phyloP scores from a whole-genome alignment of 2,329 filamentous ascomycete species.

The Decorospora gaudefroyi region DNA sequence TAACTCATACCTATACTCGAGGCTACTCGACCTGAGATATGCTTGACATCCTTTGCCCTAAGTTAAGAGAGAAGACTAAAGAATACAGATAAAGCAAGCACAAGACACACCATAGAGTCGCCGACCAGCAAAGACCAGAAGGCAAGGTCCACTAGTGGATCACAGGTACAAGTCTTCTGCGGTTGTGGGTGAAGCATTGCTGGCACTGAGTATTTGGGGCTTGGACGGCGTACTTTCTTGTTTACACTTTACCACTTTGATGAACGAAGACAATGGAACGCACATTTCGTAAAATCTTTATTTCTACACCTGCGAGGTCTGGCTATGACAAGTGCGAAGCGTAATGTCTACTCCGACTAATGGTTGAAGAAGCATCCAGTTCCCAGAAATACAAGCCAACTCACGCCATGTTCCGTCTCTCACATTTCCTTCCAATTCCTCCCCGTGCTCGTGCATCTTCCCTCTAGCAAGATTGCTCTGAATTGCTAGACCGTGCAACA shows the following conservation, averaged over 20 bases:
- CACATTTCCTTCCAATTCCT: not conserved
- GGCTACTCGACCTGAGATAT: not conserved
- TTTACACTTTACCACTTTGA: not conserved
- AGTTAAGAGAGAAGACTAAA: not conserved
- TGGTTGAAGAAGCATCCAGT: not conserved
- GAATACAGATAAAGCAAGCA: not conserved
- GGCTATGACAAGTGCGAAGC: not conserved
- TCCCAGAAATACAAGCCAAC: not conserved
- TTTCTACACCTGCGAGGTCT: not conserved
- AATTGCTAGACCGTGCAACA: not conserved
- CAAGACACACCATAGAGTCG: not conserved
- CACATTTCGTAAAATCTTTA: not conserved
- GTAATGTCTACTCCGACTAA: not conserved
- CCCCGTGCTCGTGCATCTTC: not conserved
- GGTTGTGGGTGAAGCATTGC: not conserved
- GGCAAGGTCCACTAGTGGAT: not conserved
- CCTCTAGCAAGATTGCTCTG: not conserved
- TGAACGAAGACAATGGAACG: not conserved
- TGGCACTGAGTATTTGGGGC: not conserved
- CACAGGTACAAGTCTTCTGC: not conserved
- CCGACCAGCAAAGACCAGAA: not conserved
- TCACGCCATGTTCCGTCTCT: not conserved
- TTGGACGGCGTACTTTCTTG: not conserved
- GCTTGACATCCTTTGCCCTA: not conserved
- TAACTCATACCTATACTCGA: not conserved